Percentiles rank a stretch among this genome's conserved stretches.
phyloP scores from a whole-genome alignment of 2,329 filamentous ascomycete species.

The Pestalotiopsis sp. region DNA sequence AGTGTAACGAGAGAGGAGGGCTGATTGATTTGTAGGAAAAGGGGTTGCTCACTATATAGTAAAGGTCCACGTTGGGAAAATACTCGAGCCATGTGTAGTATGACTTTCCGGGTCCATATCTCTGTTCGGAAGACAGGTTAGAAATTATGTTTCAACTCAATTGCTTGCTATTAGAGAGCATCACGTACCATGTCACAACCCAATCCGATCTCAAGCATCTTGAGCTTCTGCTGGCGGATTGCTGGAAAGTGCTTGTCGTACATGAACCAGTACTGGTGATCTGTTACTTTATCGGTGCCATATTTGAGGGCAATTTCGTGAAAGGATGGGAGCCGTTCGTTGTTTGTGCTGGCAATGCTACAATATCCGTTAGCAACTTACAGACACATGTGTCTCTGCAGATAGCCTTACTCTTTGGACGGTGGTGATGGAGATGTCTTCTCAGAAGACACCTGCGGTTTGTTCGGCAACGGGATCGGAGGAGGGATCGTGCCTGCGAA shows the following conservation, averaged over 20 bases:
- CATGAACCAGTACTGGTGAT: constrained; percentile 41
- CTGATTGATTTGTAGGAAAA: not conserved
- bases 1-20: not conserved
- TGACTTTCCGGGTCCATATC: constrained; percentile 38
- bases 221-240: constrained; percentile 34
- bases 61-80: constrained; percentile 40
- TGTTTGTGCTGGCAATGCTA: constrained; percentile 9
- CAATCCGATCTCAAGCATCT: constrained; percentile 44
- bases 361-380: not conserved
- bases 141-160: not conserved
- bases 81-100: constrained; percentile 45
- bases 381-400: not conserved
- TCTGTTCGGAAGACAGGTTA: constrained; percentile 18
- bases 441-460: not conserved
- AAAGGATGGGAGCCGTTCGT: constrained; percentile 20
- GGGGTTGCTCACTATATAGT: constrained; percentile 35
- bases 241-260: constrained; percentile 40
- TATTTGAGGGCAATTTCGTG: constrained; percentile 37
- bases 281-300: constrained; percentile 42
- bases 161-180: not conserved
- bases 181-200: constrained; percentile 39
- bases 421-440: not conserved
- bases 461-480: not conserved
- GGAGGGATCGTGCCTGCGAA: not conserved
- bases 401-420: not conserved